Evolutionary conservation across 768 basidiomycete species (phyloP).

Genomic region (Coprinellus aureogranulatus): DNA sequence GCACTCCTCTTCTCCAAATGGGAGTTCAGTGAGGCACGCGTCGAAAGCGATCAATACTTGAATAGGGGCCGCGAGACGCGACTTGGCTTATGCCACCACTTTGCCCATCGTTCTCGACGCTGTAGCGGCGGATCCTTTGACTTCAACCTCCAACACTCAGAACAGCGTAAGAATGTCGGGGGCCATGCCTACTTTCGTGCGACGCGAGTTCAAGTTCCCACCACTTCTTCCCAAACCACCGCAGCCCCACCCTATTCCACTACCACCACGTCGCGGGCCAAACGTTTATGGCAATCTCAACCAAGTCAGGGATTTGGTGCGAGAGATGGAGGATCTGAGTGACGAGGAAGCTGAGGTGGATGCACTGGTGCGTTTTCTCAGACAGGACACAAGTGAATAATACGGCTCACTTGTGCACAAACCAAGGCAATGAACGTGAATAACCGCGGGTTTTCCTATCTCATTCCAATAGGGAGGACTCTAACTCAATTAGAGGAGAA

Average conservation of each 20-base stretch:
- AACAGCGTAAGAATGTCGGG: slow-evolving; percentile 37
- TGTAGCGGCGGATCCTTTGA: not conserved
- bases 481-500: slow-evolving; percentile 80
- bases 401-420: no score
- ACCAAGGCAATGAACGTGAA: slow-evolving; percentile 54
- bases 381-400: no score
- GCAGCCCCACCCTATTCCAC: slow-evolving; percentile 61
- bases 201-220: slow-evolving; percentile 61
- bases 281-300: slow-evolving; percentile 54
- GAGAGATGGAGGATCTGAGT: slow-evolving; percentile 80
- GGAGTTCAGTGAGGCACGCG: no score
- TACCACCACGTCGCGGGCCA: slow-evolving; percentile 41
- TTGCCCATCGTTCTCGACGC: no score
- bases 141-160: not conserved
- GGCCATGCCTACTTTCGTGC: slow-evolving; percentile 71
- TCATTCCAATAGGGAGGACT: slow-evolving; percentile 71
- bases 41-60: no score
- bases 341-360: slow-evolving; percentile 85
- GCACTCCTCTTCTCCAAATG: no score
- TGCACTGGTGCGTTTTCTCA: slow-evolving; percentile 57
- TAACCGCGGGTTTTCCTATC: slow-evolving; percentile 63
- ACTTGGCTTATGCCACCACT: not conserved
- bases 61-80: no score
- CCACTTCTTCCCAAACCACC: slow-evolving; percentile 64
- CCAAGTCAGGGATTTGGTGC: slow-evolving; percentile 62